These are phyloP conservation scores for Russula sp. DNA, from an alignment of 768 basidiomycete genomes.

Conservation along the genomic window DNA sequence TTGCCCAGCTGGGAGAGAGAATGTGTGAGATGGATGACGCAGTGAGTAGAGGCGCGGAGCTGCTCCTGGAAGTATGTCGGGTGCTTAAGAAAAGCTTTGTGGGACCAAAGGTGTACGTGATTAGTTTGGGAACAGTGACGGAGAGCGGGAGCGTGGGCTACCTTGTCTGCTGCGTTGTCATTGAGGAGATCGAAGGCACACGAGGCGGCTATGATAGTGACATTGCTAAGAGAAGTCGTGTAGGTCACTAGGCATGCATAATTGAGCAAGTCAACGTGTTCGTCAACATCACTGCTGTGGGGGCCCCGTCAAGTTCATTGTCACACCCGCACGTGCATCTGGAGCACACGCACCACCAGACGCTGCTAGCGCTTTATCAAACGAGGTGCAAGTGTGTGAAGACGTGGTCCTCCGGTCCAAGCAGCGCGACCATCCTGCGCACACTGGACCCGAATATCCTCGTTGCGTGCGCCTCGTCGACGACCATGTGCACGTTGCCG, in stretches of 20 bases:
- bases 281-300: too few relatives aligned
- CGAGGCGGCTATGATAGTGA: constrained; percentile 68
- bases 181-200: constrained; percentile 77
- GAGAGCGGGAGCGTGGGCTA: constrained; percentile 25
- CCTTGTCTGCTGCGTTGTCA: constrained; percentile 57
- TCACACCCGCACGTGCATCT: constrained; percentile 39
- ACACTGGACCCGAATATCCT: constrained; percentile 82
- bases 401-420: too few relatives aligned
- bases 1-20: too few relatives aligned
- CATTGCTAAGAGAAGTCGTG: constrained; percentile 77
- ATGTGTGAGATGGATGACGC: too few relatives aligned
- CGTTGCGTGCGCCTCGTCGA: constrained; percentile 39
- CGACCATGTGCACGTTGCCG: too few relatives aligned
- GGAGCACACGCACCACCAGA: too few relatives aligned
- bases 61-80: constrained; percentile 36
- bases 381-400: too few relatives aligned
- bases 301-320: constrained; percentile 21
- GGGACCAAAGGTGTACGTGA: background rate
- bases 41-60: background rate
- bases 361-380: too few relatives aligned
- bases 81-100: constrained; percentile 39
- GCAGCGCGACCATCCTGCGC: constrained; percentile 60
- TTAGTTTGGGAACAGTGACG: constrained; percentile 26
- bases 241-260: constrained; percentile 90
- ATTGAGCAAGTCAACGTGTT: constrained; percentile 36